Evolutionary conservation across 1,284 basidiomycete genomes (phyloP).

Genomic region (Coniophora puteana): DNA sequence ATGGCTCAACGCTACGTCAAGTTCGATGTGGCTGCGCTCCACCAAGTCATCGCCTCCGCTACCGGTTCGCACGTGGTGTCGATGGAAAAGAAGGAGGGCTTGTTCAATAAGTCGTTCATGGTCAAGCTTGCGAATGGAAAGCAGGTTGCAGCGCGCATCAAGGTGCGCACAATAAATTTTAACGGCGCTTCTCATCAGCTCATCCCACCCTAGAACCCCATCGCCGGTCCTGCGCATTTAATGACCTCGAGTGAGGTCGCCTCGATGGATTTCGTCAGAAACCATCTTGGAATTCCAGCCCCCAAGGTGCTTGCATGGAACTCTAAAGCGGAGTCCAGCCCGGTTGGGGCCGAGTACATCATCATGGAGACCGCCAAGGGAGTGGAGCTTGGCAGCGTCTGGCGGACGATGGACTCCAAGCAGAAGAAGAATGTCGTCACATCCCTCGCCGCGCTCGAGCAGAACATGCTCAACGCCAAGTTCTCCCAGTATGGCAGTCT

Average conservation of each 20-base stretch:
- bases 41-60: conserved; percentile 7
- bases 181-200: background rate
- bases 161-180: conserved; percentile 5
- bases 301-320: conserved; percentile 28
- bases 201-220: conserved; percentile 12
- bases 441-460: conserved; percentile 14
- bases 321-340: conserved; percentile 14
- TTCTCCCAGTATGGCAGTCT: conserved; percentile 18
- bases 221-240: conserved; percentile 25
- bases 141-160: conserved; percentile 15
- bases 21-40: conserved; percentile 11
- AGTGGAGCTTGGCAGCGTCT: conserved; percentile 14
- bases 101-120: conserved; percentile 17
- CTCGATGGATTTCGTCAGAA: conserved; percentile 28
- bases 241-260: conserved; percentile 32
- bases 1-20: conserved; percentile 14
- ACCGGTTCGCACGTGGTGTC: conserved; percentile 7
- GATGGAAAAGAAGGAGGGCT: conserved; percentile 16
- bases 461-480: conserved; percentile 8
- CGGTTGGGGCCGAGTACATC: conserved; percentile 28
- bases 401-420: conserved; percentile 11
- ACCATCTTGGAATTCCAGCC: conserved; percentile 22
- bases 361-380: conserved; percentile 24
- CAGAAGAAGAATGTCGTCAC: conserved; percentile 10
- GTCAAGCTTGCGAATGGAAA: conserved; percentile 14